Evolutionary conservation across 2,329 filamentous ascomycete species (phyloP).

Genomic region (Penicillium sp.): DNA sequence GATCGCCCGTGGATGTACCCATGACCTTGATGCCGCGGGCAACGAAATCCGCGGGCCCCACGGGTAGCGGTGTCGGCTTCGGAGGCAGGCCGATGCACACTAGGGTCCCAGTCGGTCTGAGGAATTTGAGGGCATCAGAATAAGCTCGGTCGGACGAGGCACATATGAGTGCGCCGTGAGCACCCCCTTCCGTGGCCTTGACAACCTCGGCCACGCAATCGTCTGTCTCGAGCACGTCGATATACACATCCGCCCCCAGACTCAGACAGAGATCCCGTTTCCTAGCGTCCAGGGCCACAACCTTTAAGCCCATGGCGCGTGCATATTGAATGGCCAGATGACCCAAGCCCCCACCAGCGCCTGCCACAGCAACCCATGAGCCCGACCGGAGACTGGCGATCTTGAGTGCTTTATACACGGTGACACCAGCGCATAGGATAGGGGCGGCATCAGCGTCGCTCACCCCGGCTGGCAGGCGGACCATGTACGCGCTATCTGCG

Average conservation of each 20-base stretch:
- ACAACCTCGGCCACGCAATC: constrained; percentile 28
- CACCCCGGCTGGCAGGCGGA: constrained; percentile 18
- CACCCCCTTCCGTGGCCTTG: constrained; percentile 35
- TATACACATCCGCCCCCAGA: constrained; percentile 36
- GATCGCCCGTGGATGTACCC: constrained; percentile 14
- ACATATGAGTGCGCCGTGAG: constrained; percentile 37
- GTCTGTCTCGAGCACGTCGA: constrained; percentile 28
- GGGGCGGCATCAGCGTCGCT: constrained; percentile 17
- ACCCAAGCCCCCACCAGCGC: constrained; percentile 32
- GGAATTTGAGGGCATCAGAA: constrained; percentile 14
- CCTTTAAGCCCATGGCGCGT: constrained; percentile 27
- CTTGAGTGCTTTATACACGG: constrained; percentile 21
- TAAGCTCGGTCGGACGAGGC: constrained; percentile 37
- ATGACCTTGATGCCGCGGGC: constrained; percentile 14
- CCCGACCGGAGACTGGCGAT: constrained; percentile 33
- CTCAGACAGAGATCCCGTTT: constrained; percentile 36
- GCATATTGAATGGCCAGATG: constrained; percentile 22
- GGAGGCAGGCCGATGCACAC: constrained; percentile 11
- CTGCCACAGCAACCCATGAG: constrained; percentile 27
- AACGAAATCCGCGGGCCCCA: constrained; percentile 16
- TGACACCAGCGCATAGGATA: constrained; percentile 23
- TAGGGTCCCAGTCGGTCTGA: constrained; percentile 8
- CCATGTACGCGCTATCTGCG: constrained; percentile 13
- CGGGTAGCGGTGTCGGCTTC: constrained; percentile 5
- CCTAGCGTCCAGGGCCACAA: constrained; percentile 39